Conservation (phyloP, 1,139 yeast species). For the Saccharomycopsis crataegensis region DNA sequence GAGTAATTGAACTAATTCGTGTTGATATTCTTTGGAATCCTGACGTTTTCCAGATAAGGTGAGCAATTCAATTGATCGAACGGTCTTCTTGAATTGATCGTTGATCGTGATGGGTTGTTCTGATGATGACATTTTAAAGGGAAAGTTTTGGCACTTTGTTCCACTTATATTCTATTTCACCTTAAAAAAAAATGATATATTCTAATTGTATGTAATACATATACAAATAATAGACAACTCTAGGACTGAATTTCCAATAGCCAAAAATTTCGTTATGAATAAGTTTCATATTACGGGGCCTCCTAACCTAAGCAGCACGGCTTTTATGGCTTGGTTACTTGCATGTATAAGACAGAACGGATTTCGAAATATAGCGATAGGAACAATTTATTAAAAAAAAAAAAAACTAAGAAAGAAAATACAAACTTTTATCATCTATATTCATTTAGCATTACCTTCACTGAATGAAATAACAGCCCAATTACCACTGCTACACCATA, state of each 20-base stretch:
- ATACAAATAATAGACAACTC: no score
- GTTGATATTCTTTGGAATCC: constrained; percentile 31
- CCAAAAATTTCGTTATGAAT: not conserved
- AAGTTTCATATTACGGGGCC: not conserved
- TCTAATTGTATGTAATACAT: no score
- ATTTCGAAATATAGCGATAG: no score
- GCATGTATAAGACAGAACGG: no score
- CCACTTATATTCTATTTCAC: not conserved
- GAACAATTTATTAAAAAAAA: not conserved
- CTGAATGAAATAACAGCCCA: constrained; percentile 78
- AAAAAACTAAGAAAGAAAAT: not conserved
- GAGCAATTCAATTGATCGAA: constrained; percentile 2
- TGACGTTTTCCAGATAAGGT: constrained; percentile 23
- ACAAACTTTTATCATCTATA: not conserved
- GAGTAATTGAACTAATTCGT: constrained; percentile 23
- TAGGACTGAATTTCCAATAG: no score
- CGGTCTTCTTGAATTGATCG: constrained; percentile 2
- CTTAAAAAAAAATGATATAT: not conserved
- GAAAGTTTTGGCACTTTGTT: not conserved
- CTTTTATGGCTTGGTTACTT: not conserved
- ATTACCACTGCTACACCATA: constrained; percentile 86
- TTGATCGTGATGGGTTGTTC: constrained; percentile 5
- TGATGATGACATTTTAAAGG: not conserved
- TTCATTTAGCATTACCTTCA: not conserved
- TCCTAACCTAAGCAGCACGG: not conserved